phyloP scores from a whole-genome alignment of 192 early-diverging fungal genomes.

The Mortierella antarctica region DNA sequence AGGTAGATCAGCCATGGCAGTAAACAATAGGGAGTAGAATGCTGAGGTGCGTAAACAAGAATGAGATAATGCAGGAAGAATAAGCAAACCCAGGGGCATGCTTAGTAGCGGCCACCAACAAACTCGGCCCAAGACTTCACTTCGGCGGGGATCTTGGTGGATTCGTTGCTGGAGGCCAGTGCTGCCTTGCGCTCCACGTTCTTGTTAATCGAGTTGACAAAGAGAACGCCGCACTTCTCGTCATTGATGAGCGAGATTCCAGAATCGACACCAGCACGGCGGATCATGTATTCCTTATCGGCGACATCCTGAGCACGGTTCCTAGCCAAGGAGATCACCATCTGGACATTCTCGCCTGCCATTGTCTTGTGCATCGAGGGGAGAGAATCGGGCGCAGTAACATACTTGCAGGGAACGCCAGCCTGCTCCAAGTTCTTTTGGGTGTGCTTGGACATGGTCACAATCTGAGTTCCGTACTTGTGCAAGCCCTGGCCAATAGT shows the following conservation, averaged over 20 bases:
- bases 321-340: constrained; percentile 79
- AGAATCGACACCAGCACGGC: constrained; percentile 96
- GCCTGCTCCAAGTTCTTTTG: constrained; percentile 58
- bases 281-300: constrained; percentile 81
- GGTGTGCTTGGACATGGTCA: constrained; percentile 73
- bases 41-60: not conserved
- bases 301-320: constrained; percentile 66
- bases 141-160: constrained; percentile 64
- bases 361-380: constrained; percentile 70
- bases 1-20: not conserved
- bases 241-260: constrained; percentile 97
- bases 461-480: constrained; percentile 74
- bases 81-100: not conserved
- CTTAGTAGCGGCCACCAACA: constrained; percentile 61
- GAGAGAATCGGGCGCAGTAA: constrained; percentile 60
- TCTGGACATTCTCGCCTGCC: constrained; percentile 70
- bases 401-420: constrained; percentile 49
- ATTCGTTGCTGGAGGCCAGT: constrained; percentile 35
- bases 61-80: not conserved
- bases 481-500: constrained; percentile 77
- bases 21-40: no score
- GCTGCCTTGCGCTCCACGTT: constrained; percentile 57
- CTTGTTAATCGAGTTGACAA: constrained; percentile 84
- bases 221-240: constrained; percentile 91
- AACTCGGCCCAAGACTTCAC: constrained; percentile 79